These are phyloP conservation scores for Cladophialophora immunda DNA, from an alignment of 2,329 filamentous ascomycete genomes.

Conservation along the genomic window DNA sequence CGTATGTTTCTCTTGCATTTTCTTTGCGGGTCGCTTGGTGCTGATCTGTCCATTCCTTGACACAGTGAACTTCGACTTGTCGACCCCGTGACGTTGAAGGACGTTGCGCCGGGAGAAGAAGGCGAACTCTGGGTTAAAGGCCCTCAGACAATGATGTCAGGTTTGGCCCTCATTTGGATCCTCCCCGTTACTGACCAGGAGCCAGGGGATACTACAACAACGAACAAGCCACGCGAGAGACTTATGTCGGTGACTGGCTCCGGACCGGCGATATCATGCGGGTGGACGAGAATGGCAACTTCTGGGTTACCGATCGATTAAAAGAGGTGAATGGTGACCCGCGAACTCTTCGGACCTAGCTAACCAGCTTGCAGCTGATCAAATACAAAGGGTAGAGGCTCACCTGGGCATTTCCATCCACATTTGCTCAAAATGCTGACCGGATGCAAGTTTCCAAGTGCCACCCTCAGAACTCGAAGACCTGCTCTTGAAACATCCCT, in stretches of 20 bases:
- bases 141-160: conserved; percentile 69
- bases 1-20: conserved; percentile 20
- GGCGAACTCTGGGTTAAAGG: conserved; percentile 75
- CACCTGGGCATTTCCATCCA: background rate
- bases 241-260: conserved; percentile 68
- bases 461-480: conserved; percentile 59
- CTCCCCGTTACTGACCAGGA: background rate
- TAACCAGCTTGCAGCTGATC: conserved; percentile 45
- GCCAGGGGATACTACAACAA: conserved; percentile 79
- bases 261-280: conserved; percentile 73
- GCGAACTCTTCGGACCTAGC: background rate
- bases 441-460: conserved; percentile 49
- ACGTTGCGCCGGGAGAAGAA: conserved; percentile 28
- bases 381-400: conserved; percentile 54
- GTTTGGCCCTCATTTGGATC: background rate
- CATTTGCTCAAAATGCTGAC: background rate
- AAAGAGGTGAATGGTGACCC: conserved; percentile 56
- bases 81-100: conserved; percentile 28
- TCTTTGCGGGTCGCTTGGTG: background rate
- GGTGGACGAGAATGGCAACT: conserved; percentile 69
- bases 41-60: background rate
- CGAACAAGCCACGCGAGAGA: conserved; percentile 72
- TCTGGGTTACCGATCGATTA: conserved; percentile 87
- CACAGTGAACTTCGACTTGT: conserved; percentile 26
- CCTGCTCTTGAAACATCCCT: conserved; percentile 54